Base-by-base conservation (phyloP, 176 grass and related monocot genomes). In the Secale cereale region DNA sequence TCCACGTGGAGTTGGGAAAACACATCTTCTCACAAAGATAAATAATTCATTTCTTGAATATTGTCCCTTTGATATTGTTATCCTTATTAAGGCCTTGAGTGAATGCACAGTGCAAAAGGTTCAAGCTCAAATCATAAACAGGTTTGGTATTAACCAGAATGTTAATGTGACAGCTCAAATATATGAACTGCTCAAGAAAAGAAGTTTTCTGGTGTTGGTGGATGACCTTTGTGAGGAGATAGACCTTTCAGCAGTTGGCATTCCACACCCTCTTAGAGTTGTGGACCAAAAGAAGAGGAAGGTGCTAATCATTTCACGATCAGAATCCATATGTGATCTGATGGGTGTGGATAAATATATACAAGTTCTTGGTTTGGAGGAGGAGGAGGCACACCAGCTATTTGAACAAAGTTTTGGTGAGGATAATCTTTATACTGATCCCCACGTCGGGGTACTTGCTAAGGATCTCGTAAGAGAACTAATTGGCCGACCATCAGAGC, bases 231-330 rank as follows among this genome's bases (percentile, higher is more conserved):
- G 68, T 71, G 22, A 15, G 36, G 1, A 41, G 68, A 5, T 71
- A 70, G 68, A 70, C 68, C 68, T 70, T 70, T 10, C 6, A 71
- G 68, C 68, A 26, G 68, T 41, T 71, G 68, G 68, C 68, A 41
- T 41, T 71, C 68, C 68, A 71, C 39, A 70, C 6, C 68, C 68
- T 23, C 68, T 71, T 26, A 2, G 68, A 71, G 68, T 7, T 19
- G 16, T 52, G 48, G 48, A 52, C 46, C 45, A 15, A 48, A 50
- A 50, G 45, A 48, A 50, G 68, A 71, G 35, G 36, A 71, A 71
- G 23, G 22, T 71, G 22, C 5, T 71, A 41, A n/a, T 71, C 36
- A 7, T n/a, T 10, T 71, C 68, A 71, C n/a, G 12, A 71, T 71
- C 68, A 41, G 22, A 71, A 41, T 71, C 68, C 68, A 71, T 71